Evolutionary conservation across 2,329 filamentous ascomycete genomes (phyloP).

Genomic region (Cyphellophora attinorum): DNA sequence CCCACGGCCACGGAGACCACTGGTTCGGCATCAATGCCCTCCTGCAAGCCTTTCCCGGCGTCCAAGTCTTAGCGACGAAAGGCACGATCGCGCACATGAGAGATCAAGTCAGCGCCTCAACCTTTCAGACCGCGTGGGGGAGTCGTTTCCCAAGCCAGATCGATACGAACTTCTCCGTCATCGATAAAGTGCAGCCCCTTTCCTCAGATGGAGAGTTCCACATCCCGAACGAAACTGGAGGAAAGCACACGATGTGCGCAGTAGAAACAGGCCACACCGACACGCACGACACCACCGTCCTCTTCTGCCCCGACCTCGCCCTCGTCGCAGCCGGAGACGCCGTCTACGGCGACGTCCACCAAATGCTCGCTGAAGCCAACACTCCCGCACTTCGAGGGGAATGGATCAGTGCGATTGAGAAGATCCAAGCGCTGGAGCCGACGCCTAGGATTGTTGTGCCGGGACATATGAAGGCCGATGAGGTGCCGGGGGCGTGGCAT

Average conservation of each 20-base stretch:
- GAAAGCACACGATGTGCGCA: slow-evolving; percentile 12
- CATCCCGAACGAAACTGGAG: too few relatives aligned
- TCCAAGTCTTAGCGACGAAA: slow-evolving; percentile 13
- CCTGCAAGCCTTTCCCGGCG: slow-evolving; percentile 22
- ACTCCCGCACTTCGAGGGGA: slow-evolving; percentile 22
- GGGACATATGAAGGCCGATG: slow-evolving; percentile 21
- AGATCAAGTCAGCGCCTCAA: too few relatives aligned
- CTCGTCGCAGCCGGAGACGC: slow-evolving; percentile 30
- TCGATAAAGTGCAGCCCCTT: too few relatives aligned
- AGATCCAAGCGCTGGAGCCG: slow-evolving; percentile 23
- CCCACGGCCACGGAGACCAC: slow-evolving; percentile 35
- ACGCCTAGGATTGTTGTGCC: slow-evolving; percentile 23
- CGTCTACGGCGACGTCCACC: slow-evolving; percentile 29
- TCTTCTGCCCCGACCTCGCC: slow-evolving; percentile 25
- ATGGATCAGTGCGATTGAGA: slow-evolving; percentile 26
- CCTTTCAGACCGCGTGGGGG: too few relatives aligned
- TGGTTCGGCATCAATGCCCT: slow-evolving; percentile 26
- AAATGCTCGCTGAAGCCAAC: slow-evolving; percentile 26
- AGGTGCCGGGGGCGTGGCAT: too few relatives aligned
- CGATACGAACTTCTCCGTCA: too few relatives aligned
- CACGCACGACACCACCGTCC: slow-evolving; percentile 24
- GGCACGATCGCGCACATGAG: slow-evolving; percentile 17
- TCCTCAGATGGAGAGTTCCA: too few relatives aligned
- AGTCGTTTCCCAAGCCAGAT: too few relatives aligned
- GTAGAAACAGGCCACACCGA: slow-evolving; percentile 22